Percentiles rank a stretch among this genome's conserved stretches.
phyloP scores from a whole-genome alignment of 768 basidiomycete genomes.

The Guyanaporus albipodus region DNA sequence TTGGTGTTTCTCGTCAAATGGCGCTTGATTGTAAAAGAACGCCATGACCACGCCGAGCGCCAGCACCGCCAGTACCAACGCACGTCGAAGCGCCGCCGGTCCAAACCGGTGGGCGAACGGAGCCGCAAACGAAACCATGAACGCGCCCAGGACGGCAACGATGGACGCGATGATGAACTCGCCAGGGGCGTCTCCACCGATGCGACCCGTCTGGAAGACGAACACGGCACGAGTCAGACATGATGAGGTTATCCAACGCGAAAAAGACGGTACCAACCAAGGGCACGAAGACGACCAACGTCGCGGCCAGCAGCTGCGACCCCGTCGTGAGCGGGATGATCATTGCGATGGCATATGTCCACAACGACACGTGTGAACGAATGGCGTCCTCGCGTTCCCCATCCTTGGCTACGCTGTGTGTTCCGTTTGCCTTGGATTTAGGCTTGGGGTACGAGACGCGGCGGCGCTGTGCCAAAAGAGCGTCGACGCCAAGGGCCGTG shows the following conservation, averaged over 20 bases:
- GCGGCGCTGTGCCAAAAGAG: conserved; percentile 26
- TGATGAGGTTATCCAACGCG: not conserved
- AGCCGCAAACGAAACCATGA: conserved; percentile 54
- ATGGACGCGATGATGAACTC: conserved; percentile 87
- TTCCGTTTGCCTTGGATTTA: not conserved
- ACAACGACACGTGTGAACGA: conserved; percentile 44
- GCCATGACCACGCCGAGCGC: conserved; percentile 50
- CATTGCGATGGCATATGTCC: conserved; percentile 62
- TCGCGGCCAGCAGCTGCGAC: conserved; percentile 51
- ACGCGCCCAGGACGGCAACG: conserved; percentile 52
- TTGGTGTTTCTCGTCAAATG: conserved; percentile 85
- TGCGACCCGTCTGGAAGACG: conserved; percentile 77
- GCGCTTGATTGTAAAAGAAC: conserved; percentile 52
- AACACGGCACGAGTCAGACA: conserved; percentile 3
- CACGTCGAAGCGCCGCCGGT: conserved; percentile 32
- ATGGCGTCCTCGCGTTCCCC: not conserved
- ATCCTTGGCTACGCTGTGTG: not conserved
- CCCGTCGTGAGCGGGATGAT: conserved; percentile 53
- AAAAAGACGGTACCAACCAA: conserved; percentile 50
- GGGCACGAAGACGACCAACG: conserved; percentile 87
- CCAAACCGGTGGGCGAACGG: conserved; percentile 78
- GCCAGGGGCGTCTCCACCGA: conserved; percentile 77
- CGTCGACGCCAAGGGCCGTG: conserved; percentile 52
- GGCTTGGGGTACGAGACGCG: conserved; percentile 10
- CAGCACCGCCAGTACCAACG: conserved; percentile 44